Conservation (phyloP, 768 basidiomycete genomes). For the Trametes punicea region DNA sequence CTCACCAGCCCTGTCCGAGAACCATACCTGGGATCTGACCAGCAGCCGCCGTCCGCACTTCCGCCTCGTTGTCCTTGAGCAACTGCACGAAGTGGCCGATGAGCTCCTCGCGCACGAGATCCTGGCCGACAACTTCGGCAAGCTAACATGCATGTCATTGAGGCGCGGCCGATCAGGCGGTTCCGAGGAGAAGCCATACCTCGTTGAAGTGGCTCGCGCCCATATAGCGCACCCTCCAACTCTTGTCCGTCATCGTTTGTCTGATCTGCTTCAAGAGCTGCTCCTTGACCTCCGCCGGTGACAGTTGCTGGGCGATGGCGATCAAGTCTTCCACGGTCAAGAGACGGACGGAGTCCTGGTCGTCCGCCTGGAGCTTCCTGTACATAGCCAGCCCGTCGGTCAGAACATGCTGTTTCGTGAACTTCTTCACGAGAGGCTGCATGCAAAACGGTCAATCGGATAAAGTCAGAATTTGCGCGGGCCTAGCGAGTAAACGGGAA, state of each 20-base stretch:
- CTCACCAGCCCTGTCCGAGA: not conserved
- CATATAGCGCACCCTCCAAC: constrained; percentile 99
- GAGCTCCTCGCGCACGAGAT: constrained; percentile 90
- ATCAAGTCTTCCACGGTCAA: constrained; percentile 96
- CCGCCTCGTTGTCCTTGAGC: constrained; percentile 97
- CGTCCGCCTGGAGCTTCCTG: constrained; percentile 89
- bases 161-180: not conserved
- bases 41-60: constrained; percentile 93
- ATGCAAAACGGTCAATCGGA: not conserved
- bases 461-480: constrained; percentile 16
- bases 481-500: constrained; percentile 11
- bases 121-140: constrained; percentile 84
- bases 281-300: constrained; percentile 87
- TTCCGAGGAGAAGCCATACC: constrained; percentile 39
- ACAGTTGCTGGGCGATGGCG: constrained; percentile 80
- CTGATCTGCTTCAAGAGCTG: constrained; percentile 86
- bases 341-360: constrained; percentile 96
- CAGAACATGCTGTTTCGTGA: constrained; percentile 77
- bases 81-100: constrained; percentile 91
- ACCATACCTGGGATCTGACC: constrained; percentile 91
- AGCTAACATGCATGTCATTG: constrained; percentile 47
- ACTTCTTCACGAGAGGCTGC: constrained; percentile 76
- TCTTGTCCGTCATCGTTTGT: constrained; percentile 88
- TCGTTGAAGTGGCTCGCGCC: constrained; percentile 96
- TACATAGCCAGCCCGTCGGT: constrained; percentile 90